These are phyloP conservation scores for Nepenthes mirabilis DNA, from an alignment of 148 eudicot genomes.

Conservation along the genomic window DNA sequence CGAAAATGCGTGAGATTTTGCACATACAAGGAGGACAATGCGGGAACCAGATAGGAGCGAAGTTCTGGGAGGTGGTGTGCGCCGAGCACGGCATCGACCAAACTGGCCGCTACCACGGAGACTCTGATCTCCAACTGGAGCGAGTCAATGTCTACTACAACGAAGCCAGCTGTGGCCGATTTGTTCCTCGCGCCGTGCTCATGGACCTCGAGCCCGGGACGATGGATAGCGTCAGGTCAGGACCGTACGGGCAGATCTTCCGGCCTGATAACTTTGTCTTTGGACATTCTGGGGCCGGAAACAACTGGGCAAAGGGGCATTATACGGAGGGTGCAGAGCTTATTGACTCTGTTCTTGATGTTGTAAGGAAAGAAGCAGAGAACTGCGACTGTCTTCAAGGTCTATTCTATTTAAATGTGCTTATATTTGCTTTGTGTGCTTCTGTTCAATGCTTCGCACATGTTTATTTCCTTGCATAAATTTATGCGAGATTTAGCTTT, in stretches of 20 bases:
- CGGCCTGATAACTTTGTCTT: slow-evolving; percentile 9
- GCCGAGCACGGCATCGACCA: slow-evolving; percentile 10
- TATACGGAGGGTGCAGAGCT: slow-evolving; percentile 9
- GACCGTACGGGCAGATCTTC: slow-evolving; percentile 7
- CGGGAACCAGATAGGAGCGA: slow-evolving; percentile 10
- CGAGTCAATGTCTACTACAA: slow-evolving; percentile 10
- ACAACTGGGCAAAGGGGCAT: slow-evolving; percentile 7
- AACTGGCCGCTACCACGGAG: slow-evolving; percentile 6
- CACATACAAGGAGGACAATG: slow-evolving; percentile 9
- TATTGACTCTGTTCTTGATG: slow-evolving; percentile 9
- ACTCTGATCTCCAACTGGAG: slow-evolving; percentile 6
- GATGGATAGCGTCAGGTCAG: slow-evolving; percentile 9
- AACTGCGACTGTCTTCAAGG: slow-evolving; percentile 11
- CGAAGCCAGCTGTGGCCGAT: slow-evolving; percentile 8
- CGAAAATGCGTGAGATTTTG: slow-evolving; percentile 11
- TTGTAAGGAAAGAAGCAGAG: slow-evolving; percentile 9
- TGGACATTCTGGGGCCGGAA: slow-evolving; percentile 10
- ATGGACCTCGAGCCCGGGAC: slow-evolving; percentile 10
- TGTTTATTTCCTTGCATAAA: too few species aligned
- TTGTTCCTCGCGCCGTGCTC: slow-evolving; percentile 8
- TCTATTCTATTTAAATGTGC: neutral
- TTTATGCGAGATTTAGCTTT: too few species aligned
- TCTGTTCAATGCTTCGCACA: too few species aligned
- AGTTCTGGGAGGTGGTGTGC: slow-evolving; percentile 9
- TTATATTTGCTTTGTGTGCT: too few species aligned